phyloP scores from a whole-genome alignment of 2,329 filamentous ascomycete genomes.

The Paecilomyces dactylethromorphus region DNA sequence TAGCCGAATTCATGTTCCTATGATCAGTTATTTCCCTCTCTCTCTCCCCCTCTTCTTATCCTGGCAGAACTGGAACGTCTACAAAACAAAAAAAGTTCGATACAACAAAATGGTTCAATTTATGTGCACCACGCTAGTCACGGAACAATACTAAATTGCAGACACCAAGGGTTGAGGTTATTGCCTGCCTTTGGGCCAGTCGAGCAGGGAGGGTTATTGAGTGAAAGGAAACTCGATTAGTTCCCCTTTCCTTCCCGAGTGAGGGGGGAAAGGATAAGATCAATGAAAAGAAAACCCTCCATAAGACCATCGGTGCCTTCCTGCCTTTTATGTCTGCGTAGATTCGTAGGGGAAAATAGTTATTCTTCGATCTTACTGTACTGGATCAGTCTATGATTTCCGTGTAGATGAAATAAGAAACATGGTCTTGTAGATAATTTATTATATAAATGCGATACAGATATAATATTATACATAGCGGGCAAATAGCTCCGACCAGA shows the following conservation, averaged over 20 bases:
- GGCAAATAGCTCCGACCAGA: too few species aligned
- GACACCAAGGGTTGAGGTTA: neutral
- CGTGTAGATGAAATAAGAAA: too few species aligned
- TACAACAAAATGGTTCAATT: neutral
- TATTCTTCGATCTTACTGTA: neutral
- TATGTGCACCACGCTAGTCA: neutral
- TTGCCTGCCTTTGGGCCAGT: neutral
- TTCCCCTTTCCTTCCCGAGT: neutral
- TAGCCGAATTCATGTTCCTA: slow-evolving; percentile 3
- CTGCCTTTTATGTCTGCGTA: neutral
- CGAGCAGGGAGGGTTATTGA: neutral
- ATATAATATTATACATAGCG: too few species aligned
- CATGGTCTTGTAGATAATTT: too few species aligned
- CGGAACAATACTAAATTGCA: neutral
- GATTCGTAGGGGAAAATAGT: neutral
- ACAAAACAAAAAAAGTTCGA: neutral
- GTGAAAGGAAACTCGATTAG: neutral
- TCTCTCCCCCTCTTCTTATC: neutral
- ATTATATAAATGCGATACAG: too few species aligned
- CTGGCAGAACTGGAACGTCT: neutral
- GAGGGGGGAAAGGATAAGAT: neutral
- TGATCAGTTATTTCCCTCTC: neutral
- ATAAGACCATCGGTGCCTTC: neutral
- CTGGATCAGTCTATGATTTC: too few species aligned
- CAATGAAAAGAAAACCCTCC: neutral